A percentile compares a stretch with the other conserved stretches of the same genome.
Evolutionary conservation across 306 rosid genomes (phyloP).

Genomic region (Sicyos baderoa): DNA sequence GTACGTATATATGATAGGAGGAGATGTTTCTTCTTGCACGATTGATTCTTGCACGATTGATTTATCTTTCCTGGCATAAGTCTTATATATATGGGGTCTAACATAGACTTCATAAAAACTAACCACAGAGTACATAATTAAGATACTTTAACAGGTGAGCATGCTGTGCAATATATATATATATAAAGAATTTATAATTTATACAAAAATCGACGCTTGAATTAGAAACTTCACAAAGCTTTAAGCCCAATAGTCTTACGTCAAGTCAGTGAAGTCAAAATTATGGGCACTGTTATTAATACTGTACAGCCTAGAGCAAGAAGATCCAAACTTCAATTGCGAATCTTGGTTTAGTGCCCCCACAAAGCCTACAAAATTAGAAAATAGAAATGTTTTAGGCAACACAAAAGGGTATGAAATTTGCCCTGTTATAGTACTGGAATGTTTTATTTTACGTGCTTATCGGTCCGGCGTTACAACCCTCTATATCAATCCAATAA

Average conservation of each 20-base stretch:
- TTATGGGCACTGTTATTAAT: neutral
- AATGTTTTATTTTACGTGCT: constrained; percentile 1
- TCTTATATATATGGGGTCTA: too few relatives aligned
- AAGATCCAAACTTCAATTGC: constrained; percentile 7
- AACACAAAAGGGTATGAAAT: constrained; percentile 1
- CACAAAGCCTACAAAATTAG: neutral
- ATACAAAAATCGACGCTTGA: constrained; percentile 6
- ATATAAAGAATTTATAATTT: too few relatives aligned
- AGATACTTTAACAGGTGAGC: neutral
- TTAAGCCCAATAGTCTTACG: constrained; percentile 13
- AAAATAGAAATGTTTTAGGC: neutral
- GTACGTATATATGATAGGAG: too few relatives aligned
- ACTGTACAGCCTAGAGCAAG: neutral
- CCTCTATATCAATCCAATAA: neutral
- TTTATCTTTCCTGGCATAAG: too few relatives aligned
- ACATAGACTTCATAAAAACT: too few relatives aligned
- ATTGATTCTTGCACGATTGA: too few relatives aligned
- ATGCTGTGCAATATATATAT: neutral
- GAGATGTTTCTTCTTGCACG: too few relatives aligned
- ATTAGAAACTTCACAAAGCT: neutral
- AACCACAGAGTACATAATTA: neutral
- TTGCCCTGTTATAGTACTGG: neutral
- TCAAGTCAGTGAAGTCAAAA: constrained; percentile 18
- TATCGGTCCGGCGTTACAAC: neutral
- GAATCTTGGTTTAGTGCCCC: neutral